Conservation (phyloP, 2,329 filamentous ascomycete genomes). For the Phoma herbarum region DNA sequence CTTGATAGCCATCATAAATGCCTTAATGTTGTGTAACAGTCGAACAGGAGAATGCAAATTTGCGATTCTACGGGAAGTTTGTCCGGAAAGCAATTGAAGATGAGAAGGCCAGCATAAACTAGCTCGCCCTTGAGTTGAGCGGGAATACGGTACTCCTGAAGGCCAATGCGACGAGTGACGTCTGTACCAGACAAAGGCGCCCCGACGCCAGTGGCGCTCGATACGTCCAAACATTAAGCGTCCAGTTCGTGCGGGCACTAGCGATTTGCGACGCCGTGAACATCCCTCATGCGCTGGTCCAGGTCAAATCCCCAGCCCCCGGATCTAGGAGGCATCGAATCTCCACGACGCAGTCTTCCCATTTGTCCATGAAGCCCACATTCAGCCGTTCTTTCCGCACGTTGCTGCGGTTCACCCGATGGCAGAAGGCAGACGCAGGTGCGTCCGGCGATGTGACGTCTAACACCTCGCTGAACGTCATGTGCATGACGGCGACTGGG, state of each 20-base stretch:
- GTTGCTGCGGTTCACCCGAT: slow-evolving; percentile 7
- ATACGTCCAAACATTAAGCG: slow-evolving; percentile 2
- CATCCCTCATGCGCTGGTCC: slow-evolving; percentile 4
- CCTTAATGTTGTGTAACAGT: background rate
- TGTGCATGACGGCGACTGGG: slow-evolving; percentile 11
- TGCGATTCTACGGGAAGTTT: background rate
- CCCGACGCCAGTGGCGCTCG: slow-evolving; percentile 15
- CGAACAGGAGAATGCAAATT: background rate
- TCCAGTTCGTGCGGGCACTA: slow-evolving; percentile 7
- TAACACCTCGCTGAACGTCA: background rate
- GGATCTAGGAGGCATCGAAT: slow-evolving; percentile 1
- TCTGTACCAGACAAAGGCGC: slow-evolving; percentile 20
- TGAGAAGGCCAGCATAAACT: background rate
- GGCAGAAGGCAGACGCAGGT: background rate
- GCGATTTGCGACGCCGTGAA: slow-evolving; percentile 11
- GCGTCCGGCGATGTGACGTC: slow-evolving; percentile 1
- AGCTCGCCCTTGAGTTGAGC: slow-evolving; percentile 1
- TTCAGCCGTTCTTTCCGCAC: background rate
- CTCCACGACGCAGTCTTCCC: background rate
- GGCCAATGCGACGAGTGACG: slow-evolving; percentile 10
- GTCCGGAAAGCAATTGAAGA: background rate
- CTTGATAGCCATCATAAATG: slow-evolving; percentile 13
- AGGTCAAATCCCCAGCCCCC: slow-evolving; percentile 8
- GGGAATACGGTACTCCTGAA: slow-evolving; percentile 4
- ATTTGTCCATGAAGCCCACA: background rate